Evolutionary conservation across 345 rosid species (phyloP).

Genomic region (Psidium friedrichsthalianum): DNA sequence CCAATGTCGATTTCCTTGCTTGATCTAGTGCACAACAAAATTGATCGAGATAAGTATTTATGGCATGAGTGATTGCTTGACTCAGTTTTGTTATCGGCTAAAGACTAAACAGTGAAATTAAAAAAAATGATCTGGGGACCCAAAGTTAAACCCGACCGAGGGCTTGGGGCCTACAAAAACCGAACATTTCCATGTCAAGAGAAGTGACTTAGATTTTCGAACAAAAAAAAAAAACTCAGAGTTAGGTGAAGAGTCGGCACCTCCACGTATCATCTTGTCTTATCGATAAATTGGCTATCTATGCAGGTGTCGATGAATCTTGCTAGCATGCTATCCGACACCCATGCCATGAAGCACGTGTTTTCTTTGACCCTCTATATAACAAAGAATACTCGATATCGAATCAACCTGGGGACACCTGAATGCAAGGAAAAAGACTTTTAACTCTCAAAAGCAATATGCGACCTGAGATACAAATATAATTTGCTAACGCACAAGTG

Average conservation of each 20-base stretch:
- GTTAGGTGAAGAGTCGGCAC: too few relatives aligned
- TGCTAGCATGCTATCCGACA: too few relatives aligned
- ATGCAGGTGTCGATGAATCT: too few relatives aligned
- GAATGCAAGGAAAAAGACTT: neutral
- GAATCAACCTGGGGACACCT: too few relatives aligned
- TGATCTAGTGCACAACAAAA: neutral
- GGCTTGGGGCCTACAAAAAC: neutral
- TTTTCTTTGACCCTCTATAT: too few relatives aligned
- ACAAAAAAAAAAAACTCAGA: too few relatives aligned
- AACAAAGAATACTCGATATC: too few relatives aligned
- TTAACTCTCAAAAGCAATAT: neutral
- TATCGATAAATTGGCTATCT: too few relatives aligned
- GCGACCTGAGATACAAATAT: neutral
- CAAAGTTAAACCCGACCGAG: neutral
- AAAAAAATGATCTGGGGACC: neutral
- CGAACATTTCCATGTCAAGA: neutral
- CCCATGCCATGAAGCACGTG: too few relatives aligned
- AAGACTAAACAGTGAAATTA: neutral
- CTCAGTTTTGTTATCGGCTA: neutral
- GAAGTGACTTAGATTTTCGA: neutral
- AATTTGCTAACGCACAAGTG: neutral
- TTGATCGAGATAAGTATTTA: neutral
- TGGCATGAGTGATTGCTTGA: neutral
- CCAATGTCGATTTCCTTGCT: neutral
- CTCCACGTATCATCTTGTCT: too few relatives aligned